Evolutionary conservation across 2,329 filamentous ascomycete genomes (phyloP).

Genomic region (Stagonosporopsis cucurbitacearum): DNA sequence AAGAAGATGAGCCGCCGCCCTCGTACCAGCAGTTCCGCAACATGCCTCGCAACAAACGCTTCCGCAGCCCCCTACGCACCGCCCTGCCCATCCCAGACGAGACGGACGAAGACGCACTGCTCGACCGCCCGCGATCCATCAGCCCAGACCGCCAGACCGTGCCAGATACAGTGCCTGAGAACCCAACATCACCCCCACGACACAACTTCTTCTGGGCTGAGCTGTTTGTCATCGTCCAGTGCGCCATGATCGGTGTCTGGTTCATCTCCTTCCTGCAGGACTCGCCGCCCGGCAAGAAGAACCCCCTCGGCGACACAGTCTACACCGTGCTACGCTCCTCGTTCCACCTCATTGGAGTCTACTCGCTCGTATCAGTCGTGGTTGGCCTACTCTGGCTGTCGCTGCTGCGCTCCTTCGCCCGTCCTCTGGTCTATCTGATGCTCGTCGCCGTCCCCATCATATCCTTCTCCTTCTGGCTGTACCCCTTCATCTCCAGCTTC

Average conservation of each 20-base stretch:
- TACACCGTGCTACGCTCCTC: conserved; percentile 88
- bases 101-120: conserved; percentile 58
- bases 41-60: conserved; percentile 48
- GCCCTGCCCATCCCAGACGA: conserved; percentile 55
- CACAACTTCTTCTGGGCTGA: conserved; percentile 94
- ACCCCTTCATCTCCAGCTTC: conserved; percentile 89
- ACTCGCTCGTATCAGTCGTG: conserved; percentile 87
- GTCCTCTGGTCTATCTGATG: conserved; percentile 80
- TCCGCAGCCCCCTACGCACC: conserved; percentile 51
- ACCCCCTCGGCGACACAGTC: conserved; percentile 87
- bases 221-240: conserved; percentile 83
- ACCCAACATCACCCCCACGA: conserved; percentile 51
- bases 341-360: conserved; percentile 86
- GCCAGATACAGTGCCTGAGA: conserved; percentile 63
- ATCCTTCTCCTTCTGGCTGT: conserved; percentile 86
- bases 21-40: conserved; percentile 64
- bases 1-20: conserved; percentile 59
- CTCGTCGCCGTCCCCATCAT: conserved; percentile 85
- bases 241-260: conserved; percentile 84
- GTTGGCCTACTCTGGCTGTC: conserved; percentile 92
- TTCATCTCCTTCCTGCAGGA: conserved; percentile 92
- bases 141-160: conserved; percentile 62
- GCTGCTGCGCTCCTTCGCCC: conserved; percentile 83
- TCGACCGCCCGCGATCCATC: conserved; percentile 52
- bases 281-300: conserved; percentile 69